A percentile compares a stretch with the other conserved stretches of the same genome.
phyloP scores from a whole-genome alignment of 2,329 filamentous ascomycete genomes.

The Diaporthe sp. region DNA sequence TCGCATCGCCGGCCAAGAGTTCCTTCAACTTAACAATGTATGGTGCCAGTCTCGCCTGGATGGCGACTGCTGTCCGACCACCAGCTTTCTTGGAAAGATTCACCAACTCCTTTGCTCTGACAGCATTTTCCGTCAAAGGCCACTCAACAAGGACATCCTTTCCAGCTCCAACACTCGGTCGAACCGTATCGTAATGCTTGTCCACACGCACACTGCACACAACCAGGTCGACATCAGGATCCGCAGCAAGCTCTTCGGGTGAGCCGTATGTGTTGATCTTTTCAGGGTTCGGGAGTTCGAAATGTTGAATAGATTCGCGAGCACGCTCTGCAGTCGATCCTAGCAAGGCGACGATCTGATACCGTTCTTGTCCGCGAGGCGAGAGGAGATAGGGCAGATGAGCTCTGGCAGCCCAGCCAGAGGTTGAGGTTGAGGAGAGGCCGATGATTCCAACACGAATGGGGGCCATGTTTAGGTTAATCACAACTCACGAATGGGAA shows the following conservation, averaged over 20 bases:
- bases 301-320: constrained; percentile 57
- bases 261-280: constrained; percentile 63
- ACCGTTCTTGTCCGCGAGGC: constrained; percentile 56
- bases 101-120: constrained; percentile 57
- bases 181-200: constrained; percentile 60
- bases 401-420: constrained; percentile 66
- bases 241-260: constrained; percentile 61
- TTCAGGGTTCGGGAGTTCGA: constrained; percentile 52
- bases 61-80: constrained; percentile 58
- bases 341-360: constrained; percentile 64
- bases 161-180: constrained; percentile 64
- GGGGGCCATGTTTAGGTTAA: constrained; percentile 54
- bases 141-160: constrained; percentile 71
- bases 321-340: constrained; percentile 65
- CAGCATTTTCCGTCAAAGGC: constrained; percentile 63
- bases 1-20: constrained; percentile 57
- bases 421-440: constrained; percentile 64
- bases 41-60: constrained; percentile 65
- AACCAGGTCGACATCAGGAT: constrained; percentile 67
- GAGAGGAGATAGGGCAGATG: constrained; percentile 73
- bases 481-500: background rate
- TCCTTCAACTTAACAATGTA: constrained; percentile 58
- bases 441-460: constrained; percentile 70
- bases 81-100: constrained; percentile 47
- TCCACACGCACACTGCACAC: constrained; percentile 68